phyloP scores from a whole-genome alignment of 2,329 filamentous ascomycete genomes.

The Metarhizium rileyi region DNA sequence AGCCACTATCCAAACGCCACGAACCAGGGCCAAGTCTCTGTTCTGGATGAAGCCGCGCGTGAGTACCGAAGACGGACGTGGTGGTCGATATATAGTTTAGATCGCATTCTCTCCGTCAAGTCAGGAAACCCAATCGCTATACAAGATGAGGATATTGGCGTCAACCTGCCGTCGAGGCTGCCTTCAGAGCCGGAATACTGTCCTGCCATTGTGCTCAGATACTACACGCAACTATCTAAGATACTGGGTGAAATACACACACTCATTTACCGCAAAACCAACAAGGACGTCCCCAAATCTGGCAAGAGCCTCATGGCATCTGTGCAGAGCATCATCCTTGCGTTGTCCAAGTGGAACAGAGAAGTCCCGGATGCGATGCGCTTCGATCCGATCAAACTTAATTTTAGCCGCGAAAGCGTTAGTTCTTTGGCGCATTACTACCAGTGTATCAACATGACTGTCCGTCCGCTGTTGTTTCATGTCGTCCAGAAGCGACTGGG shows the following conservation, averaged over 20 bases:
- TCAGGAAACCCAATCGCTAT: constrained; percentile 45
- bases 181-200: constrained; percentile 29
- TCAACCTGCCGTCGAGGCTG: constrained; percentile 24
- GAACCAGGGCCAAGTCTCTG: constrained; percentile 11
- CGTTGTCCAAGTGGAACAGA: constrained; percentile 39
- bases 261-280: constrained; percentile 38
- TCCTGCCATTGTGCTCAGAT: constrained; percentile 36
- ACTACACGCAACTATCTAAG: constrained; percentile 43
- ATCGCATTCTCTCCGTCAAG: constrained; percentile 42
- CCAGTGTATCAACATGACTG: constrained; percentile 49
- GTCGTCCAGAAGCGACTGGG: constrained; percentile 39
- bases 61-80: constrained; percentile 43
- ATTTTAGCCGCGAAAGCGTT: constrained; percentile 38
- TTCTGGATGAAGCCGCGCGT: constrained; percentile 28
- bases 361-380: constrained; percentile 36
- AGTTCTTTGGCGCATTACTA: constrained; percentile 46
- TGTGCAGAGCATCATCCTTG: constrained; percentile 39
- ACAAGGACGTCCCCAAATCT: constrained; percentile 25
- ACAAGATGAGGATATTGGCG: constrained; percentile 40
- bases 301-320: constrained; percentile 37
- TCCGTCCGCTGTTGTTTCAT: constrained; percentile 42
- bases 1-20: background rate
- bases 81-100: constrained; percentile 48
- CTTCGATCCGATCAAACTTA: constrained; percentile 35
- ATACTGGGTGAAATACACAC: constrained; percentile 38